Base-by-base conservation (phyloP, 306 rosid species). In the Canavalia ensiformis region DNA sequence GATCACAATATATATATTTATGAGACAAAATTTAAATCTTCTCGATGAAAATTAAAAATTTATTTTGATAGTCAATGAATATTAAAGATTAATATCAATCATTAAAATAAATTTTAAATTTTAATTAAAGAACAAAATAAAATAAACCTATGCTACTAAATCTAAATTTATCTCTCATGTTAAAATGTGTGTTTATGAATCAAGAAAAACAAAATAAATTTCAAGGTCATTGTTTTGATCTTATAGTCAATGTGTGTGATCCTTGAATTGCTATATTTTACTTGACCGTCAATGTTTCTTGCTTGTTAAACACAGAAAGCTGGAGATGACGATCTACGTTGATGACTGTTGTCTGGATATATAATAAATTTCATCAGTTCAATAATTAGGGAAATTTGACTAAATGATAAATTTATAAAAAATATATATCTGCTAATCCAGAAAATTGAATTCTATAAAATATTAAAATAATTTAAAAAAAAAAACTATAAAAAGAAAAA, bases 231-330 rank as follows among this genome's bases (percentile, higher is more conserved):
- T 12, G 49, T 0, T 12, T 6, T 60, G 31, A 67, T 67, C 8
- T 18, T 67, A 18, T 29, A 68, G 58, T 68, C 74, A 68, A 68
- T 28, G 42, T 29, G 56, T 68, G 0, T 44, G 54, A 67, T 8
- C 5, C 25, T 68, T 68, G 29, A 68, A 28, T 68, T 68, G 41
- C 9, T 10, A 44, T 18, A 42, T 67, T 41, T 45, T 28, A 45
- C 73, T 68, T 25, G 39, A 68, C 73, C 5, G 18, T 25, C 42
- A 68, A 46, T 68, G 13, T 45, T 45, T 39, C 46, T 68, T 51
- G 25, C 74, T 68, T 68, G 42, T 68, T 45, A 47, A 45, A 8
- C 56, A 68, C 6, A 46, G 2, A 68, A 68, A 64, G 11, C 70
- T 55, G 8, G 25, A 18, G 60, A 34, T 11, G 45, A 35, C 41